These are phyloP conservation scores for Silene conica DNA, from an alignment of 148 eudicot genomes.

Conservation along the genomic window DNA sequence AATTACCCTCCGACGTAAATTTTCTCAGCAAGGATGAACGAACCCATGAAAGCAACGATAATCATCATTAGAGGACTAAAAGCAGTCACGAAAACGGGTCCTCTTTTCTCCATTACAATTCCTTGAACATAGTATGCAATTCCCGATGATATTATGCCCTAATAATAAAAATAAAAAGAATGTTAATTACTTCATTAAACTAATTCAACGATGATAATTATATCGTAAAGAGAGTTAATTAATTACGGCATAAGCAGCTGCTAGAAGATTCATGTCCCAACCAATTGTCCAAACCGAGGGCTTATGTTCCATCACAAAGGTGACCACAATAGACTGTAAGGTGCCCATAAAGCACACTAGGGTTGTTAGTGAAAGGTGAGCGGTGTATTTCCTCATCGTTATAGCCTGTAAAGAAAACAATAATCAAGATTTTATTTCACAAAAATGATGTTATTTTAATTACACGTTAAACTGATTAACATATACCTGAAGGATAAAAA, in stretches of 20 bases:
- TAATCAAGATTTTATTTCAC: no score
- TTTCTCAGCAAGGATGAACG: conserved; percentile 90
- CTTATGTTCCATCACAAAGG: conserved; percentile 76
- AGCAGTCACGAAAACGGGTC: conserved; percentile 91
- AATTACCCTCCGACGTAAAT: conserved; percentile 60
- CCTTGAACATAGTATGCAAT: conserved; percentile 96
- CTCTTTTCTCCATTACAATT: conserved; percentile 81
- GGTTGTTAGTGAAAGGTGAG: conserved; percentile 64
- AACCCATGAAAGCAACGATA: conserved; percentile 94
- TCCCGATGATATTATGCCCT: conserved; percentile 57
- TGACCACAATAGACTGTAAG: conserved; percentile 74
- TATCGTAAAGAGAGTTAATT: background rate
- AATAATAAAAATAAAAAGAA: background rate
- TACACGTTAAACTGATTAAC: background rate
- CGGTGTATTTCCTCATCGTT: conserved; percentile 57
- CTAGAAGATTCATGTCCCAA: conserved; percentile 84
- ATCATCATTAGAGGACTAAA: conserved; percentile 99
- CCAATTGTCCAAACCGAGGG: conserved; percentile 73
- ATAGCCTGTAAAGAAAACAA: conserved; percentile 35
- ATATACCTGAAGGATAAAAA: conserved; percentile 78
- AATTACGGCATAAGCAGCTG: conserved; percentile 92
- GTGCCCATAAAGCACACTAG: conserved; percentile 90
- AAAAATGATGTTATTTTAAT: background rate
- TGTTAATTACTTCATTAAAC: no score
- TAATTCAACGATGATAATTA: no score